Evolutionary conservation across 2,329 filamentous ascomycete genomes (phyloP).

Genomic region (Paraphaeosphaeria minitans): DNA sequence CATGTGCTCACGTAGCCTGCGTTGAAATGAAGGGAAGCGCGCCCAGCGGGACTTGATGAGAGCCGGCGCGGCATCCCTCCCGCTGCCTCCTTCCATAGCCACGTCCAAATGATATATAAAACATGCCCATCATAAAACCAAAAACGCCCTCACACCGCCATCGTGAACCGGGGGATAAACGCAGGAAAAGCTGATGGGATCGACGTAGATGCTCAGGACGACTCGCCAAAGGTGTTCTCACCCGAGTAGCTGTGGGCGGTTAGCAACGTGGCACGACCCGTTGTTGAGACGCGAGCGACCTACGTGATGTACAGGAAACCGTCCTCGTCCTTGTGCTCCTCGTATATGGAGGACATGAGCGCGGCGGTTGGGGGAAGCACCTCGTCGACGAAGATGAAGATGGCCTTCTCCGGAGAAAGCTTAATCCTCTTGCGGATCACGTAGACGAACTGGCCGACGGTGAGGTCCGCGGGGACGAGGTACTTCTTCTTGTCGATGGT

Average conservation of each 20-base stretch:
- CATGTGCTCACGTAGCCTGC: not conserved
- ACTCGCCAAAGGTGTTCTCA: slow-evolving; percentile 93
- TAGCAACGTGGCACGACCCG: slow-evolving; percentile 20
- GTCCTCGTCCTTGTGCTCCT: slow-evolving; percentile 91
- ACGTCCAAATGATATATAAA: not conserved
- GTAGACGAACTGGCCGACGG: slow-evolving; percentile 99
- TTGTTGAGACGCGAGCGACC: slow-evolving; percentile 34
- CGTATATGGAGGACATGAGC: slow-evolving; percentile 99
- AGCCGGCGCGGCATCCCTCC: not conserved
- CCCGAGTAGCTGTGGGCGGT: slow-evolving; percentile 74
- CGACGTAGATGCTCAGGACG: slow-evolving; percentile 32
- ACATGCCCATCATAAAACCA: slow-evolving; percentile 23
- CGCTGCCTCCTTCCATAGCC: not conserved
- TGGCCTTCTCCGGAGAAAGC: slow-evolving; percentile 98
- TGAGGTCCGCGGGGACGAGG: slow-evolving; percentile 94
- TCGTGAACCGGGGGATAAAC: slow-evolving; percentile 16
- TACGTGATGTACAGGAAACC: slow-evolving; percentile 98
- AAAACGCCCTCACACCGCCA: slow-evolving; percentile 34
- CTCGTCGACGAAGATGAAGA: slow-evolving; percentile 99
- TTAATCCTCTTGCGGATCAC: slow-evolving; percentile 99
- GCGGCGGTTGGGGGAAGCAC: slow-evolving; percentile 95
- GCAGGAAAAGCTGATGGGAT: slow-evolving; percentile 3
- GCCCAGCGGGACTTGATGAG: slow-evolving; percentile 2
- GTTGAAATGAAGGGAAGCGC: not conserved
- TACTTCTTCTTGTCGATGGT: slow-evolving; percentile 99